Percentiles rank a stretch among this genome's conserved stretches.
phyloP scores from a whole-genome alignment of 2,329 filamentous ascomycete genomes.

The Paraphaeosphaeria sporulosa region DNA sequence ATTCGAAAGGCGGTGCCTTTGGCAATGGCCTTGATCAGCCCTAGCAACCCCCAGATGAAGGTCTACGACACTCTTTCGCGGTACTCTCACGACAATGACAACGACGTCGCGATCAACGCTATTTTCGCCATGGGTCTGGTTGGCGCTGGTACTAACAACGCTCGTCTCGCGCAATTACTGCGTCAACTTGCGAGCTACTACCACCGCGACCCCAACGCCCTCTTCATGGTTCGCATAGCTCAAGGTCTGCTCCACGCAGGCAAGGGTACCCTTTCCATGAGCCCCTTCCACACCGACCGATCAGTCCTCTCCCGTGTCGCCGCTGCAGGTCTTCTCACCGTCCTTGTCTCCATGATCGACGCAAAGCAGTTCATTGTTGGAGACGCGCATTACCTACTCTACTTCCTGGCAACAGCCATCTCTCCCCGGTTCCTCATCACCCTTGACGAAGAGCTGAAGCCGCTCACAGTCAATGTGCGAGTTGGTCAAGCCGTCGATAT shows the following conservation, averaged over 20 bases:
- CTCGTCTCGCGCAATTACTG: constrained; percentile 90
- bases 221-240: constrained; percentile 99
- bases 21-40: constrained; percentile 94
- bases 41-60: constrained; percentile 99
- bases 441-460: constrained; percentile 91
- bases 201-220: constrained; percentile 90
- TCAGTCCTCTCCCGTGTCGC: constrained; percentile 93
- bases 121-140: constrained; percentile 99
- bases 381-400: constrained; percentile 89
- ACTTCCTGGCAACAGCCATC: constrained; percentile 97
- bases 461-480: constrained; percentile 92
- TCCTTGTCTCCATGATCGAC: constrained; percentile 92
- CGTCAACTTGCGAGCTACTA: constrained; percentile 98
- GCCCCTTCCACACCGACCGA: constrained; percentile 98
- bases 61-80: constrained; percentile 97
- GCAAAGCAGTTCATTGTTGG: constrained; percentile 83
- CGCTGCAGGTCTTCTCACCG: constrained; percentile 85
- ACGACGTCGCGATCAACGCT: constrained; percentile 96
- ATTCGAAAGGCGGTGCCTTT: constrained; percentile 95
- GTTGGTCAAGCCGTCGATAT: constrained; percentile 98
- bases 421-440: constrained; percentile 96
- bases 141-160: constrained; percentile 97
- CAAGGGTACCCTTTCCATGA: constrained; percentile 94
- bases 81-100: constrained; percentile 98
- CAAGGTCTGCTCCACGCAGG: constrained; percentile 99